Percentiles rank a stretch among this genome's conserved stretches.
Conservation (phyloP, 2,329 filamentous ascomycete species). For the Sporothrix brasiliensis region DNA sequence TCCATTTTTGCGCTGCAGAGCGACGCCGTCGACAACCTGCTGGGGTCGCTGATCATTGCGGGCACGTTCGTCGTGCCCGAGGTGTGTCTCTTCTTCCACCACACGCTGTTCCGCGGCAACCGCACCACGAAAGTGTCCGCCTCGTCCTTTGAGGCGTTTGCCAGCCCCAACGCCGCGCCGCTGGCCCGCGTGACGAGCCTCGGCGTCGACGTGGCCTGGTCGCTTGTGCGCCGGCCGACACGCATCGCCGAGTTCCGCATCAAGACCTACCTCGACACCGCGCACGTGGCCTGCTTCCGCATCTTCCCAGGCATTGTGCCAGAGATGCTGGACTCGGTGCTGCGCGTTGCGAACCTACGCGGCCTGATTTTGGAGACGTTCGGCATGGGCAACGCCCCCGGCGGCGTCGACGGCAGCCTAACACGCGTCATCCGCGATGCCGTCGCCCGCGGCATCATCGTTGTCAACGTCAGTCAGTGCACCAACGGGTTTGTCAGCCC, state of each 20-base stretch:
- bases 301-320: conserved; percentile 92
- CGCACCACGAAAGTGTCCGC: conserved; percentile 85
- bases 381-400: conserved; percentile 88
- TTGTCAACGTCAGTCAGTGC: conserved; percentile 93
- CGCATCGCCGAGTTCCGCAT: conserved; percentile 74
- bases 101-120: conserved; percentile 86
- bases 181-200: conserved; percentile 80
- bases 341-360: conserved; percentile 73
- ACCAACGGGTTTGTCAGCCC: conserved; percentile 74
- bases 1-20: conserved; percentile 90
- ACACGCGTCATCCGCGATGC: conserved; percentile 76
- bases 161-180: conserved; percentile 81
- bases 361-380: conserved; percentile 90
- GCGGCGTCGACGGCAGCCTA: conserved; percentile 76
- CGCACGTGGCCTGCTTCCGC: conserved; percentile 85
- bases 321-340: conserved; percentile 87
- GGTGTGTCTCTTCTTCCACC: conserved; percentile 91
- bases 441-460: conserved; percentile 76
- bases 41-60: conserved; percentile 85
- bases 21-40: conserved; percentile 86
- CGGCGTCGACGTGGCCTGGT: conserved; percentile 80
- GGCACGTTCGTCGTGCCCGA: conserved; percentile 92
- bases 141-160: conserved; percentile 83
- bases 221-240: conserved; percentile 72
- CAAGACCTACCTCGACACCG: conserved; percentile 75